Percentiles rank a stretch among this genome's conserved stretches.
phyloP scores from a whole-genome alignment of 495 filamentous ascomycete genomes.

The Annulohypoxylon stygium region DNA sequence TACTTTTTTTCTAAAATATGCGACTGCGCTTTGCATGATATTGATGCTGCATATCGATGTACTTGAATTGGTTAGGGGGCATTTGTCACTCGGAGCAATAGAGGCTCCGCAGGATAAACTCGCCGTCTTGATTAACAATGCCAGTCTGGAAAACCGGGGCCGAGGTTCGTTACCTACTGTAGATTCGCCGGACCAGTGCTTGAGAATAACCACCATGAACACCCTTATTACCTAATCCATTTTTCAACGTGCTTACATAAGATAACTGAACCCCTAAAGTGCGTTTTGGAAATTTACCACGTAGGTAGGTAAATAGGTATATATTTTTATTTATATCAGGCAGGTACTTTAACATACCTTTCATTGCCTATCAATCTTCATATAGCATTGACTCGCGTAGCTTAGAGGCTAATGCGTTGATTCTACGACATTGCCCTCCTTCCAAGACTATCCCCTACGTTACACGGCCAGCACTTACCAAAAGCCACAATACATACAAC shows the following conservation, averaged over 20 bases:
- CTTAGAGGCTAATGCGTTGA: not conserved
- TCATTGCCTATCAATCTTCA: too few species aligned
- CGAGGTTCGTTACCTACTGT: not conserved
- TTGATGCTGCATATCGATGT: not conserved
- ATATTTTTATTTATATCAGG: too few species aligned
- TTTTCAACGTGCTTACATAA: not conserved
- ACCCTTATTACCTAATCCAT: not conserved
- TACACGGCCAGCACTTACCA: too few species aligned
- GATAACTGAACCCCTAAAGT: not conserved
- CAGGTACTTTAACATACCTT: too few species aligned
- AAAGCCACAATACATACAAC: too few species aligned
- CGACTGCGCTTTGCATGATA: not conserved
- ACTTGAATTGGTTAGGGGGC: not conserved
- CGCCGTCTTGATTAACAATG: slow-evolving; percentile 1
- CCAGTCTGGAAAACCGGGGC: not conserved
- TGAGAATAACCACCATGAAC: too few species aligned
- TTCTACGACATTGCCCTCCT: not conserved
- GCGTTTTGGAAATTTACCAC: too few species aligned
- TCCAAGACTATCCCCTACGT: too few species aligned
- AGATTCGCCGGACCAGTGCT: not conserved
- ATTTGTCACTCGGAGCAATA: slow-evolving; percentile 9
- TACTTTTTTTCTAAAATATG: not conserved
- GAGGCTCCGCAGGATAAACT: not conserved
- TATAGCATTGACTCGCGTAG: too few species aligned
- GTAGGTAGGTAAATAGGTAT: too few species aligned